Evolutionary conservation across 306 rosid genomes (phyloP).

Genomic region (Mimosa bimucronata): DNA sequence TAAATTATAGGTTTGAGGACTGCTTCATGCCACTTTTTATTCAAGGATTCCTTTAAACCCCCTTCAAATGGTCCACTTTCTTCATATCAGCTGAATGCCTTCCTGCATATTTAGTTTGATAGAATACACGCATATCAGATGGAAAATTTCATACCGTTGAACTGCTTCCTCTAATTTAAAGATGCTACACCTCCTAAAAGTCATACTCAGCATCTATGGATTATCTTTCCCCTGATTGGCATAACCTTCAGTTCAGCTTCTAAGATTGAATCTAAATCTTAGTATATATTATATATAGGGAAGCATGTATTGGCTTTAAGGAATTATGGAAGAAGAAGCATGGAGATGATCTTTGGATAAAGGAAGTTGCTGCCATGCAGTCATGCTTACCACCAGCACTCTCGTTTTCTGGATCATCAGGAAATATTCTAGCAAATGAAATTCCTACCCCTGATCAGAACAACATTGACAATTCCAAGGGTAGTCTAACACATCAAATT

Average conservation of each 20-base stretch:
- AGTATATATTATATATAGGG: slow-evolving; percentile 44
- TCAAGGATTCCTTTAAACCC: slow-evolving; percentile 3
- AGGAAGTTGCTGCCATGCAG: slow-evolving; percentile 63
- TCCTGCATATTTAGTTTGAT: slow-evolving; percentile 8
- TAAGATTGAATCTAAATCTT: background rate
- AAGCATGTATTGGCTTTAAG: slow-evolving; percentile 56
- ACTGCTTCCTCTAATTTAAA: slow-evolving; percentile 20
- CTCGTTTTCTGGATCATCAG: slow-evolving; percentile 53
- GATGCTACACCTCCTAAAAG: slow-evolving; percentile 17
- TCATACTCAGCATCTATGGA: background rate
- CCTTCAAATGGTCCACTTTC: background rate
- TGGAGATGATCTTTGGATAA: slow-evolving; percentile 57
- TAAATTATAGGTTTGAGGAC: slow-evolving; percentile 31
- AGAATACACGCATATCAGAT: background rate
- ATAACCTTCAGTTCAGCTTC: slow-evolving; percentile 18
- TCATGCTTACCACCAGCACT: slow-evolving; percentile 47
- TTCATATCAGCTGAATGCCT: slow-evolving; percentile 1
- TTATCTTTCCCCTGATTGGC: slow-evolving; percentile 25
- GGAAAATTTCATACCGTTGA: slow-evolving; percentile 13
- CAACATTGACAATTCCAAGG: slow-evolving; percentile 39
- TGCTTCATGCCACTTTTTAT: slow-evolving; percentile 12
- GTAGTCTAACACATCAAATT: slow-evolving; percentile 41
- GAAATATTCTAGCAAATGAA: slow-evolving; percentile 56
- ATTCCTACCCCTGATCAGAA: slow-evolving; percentile 36
- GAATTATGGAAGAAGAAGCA: slow-evolving; percentile 63